Conservation (phyloP, 2,329 filamentous ascomycete genomes). For the Neobulgaria alba region DNA sequence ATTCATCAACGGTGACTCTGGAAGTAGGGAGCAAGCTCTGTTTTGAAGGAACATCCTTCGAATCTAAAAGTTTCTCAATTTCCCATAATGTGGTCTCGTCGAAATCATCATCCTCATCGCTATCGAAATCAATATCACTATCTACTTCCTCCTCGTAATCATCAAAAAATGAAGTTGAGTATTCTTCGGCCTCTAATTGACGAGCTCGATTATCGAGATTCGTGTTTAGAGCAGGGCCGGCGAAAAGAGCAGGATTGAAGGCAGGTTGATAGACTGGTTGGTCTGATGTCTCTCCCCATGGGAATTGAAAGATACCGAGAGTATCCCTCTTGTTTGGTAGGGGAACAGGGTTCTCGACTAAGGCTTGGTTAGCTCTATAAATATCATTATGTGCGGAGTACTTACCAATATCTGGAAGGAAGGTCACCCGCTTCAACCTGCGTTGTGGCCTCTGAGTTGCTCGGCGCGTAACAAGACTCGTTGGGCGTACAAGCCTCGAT, state of each 20-base stretch:
- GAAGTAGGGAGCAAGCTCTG: constrained; percentile 38
- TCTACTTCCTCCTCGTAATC: constrained; percentile 47
- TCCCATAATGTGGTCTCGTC: constrained; percentile 57
- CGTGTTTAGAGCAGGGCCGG: constrained; percentile 16
- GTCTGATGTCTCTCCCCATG: constrained; percentile 57
- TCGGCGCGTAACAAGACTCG: constrained; percentile 32
- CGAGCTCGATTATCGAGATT: constrained; percentile 20
- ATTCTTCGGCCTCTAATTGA: constrained; percentile 21
- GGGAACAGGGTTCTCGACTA: constrained; percentile 50
- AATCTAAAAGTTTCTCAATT: constrained; percentile 50
- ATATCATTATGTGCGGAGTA: background rate
- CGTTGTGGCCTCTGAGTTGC: constrained; percentile 45
- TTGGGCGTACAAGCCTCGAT: constrained; percentile 20
- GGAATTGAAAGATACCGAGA: constrained; percentile 57
- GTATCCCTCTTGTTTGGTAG: constrained; percentile 49
- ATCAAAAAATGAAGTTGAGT: constrained; percentile 45
- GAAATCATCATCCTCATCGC: constrained; percentile 34
- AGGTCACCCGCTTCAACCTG: constrained; percentile 46
- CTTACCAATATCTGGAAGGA: constrained; percentile 49
- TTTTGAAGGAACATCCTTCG: constrained; percentile 42
- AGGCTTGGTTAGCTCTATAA: constrained; percentile 6
- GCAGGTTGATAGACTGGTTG: constrained; percentile 37
- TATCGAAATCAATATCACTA: constrained; percentile 28
- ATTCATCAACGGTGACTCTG: constrained; percentile 14
- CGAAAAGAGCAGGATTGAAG: constrained; percentile 19